These are phyloP conservation scores for Clavaria fumosa DNA, from an alignment of 768 basidiomycete genomes.

Conservation along the genomic window DNA sequence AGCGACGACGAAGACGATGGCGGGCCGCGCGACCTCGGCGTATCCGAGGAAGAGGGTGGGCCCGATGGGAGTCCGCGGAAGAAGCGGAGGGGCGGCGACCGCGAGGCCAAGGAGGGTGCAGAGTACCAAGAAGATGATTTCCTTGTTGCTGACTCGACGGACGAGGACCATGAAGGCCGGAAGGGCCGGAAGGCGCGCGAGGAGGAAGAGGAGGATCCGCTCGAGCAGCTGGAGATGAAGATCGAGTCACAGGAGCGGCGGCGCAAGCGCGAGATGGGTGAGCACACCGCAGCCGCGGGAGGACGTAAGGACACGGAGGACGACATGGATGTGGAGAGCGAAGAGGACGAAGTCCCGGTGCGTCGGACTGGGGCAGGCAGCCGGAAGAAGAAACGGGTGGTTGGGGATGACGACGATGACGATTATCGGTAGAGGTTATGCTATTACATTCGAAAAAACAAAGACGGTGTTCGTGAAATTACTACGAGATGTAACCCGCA, in stretches of 20 bases:
- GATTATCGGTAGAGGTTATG: too few relatives aligned
- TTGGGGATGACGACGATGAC: constrained; percentile 54
- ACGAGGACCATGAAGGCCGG: constrained; percentile 40
- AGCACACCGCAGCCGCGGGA: constrained; percentile 17
- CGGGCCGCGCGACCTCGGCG: constrained; percentile 29
- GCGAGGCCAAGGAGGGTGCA: constrained; percentile 37
- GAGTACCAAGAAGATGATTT: constrained; percentile 80
- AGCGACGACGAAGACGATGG: constrained; percentile 60
- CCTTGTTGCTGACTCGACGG: constrained; percentile 62
- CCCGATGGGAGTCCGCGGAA: constrained; percentile 23
- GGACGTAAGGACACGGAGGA: constrained; percentile 24
- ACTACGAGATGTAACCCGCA: too few relatives aligned
- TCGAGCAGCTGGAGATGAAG: constrained; percentile 59
- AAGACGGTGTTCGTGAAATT: constrained; percentile 17
- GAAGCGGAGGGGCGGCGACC: constrained; percentile 30
- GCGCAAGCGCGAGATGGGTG: constrained; percentile 23
- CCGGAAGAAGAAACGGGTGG: constrained; percentile 42
- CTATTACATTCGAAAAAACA: too few relatives aligned
- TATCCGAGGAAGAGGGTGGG: constrained; percentile 47
- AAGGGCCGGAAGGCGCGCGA: constrained; percentile 24
- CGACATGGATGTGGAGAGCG: constrained; percentile 63
- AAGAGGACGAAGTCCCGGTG: constrained; percentile 54
- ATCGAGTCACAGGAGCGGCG: constrained; percentile 39
- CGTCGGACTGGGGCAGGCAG: constrained; percentile 36
- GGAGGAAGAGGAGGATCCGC: constrained; percentile 36